phyloP scores from a whole-genome alignment of 805 yeast species.

The Candida broadrunensis region DNA sequence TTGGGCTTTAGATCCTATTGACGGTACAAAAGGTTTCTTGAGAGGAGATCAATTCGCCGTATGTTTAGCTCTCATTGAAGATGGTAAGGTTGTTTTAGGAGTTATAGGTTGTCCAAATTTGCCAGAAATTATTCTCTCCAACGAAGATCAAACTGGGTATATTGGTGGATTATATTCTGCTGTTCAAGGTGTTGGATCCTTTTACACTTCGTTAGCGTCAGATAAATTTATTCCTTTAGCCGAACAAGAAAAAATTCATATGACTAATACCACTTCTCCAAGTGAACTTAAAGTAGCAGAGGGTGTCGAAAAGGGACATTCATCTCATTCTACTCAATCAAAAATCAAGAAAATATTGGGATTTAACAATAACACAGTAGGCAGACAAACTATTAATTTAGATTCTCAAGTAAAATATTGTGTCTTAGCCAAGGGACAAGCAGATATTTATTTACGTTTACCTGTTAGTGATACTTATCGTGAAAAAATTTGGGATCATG shows the following conservation, averaged over 20 bases:
- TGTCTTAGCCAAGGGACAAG: constrained; percentile 84
- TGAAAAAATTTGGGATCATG: constrained; percentile 99
- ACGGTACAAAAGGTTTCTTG: constrained; percentile 94
- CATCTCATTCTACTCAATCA: constrained; percentile 84
- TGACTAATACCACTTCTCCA: constrained; percentile 48
- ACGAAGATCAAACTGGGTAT: constrained; percentile 28
- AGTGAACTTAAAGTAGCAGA: constrained; percentile 70
- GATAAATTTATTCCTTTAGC: constrained; percentile 31
- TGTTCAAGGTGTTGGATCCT: constrained; percentile 65
- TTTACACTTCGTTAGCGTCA: constrained; percentile 42
- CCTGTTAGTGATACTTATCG: constrained; percentile 75
- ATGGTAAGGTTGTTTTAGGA: constrained; percentile 83
- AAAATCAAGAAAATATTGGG: constrained; percentile 62
- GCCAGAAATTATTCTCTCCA: constrained; percentile 46
- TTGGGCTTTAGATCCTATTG: constrained; percentile 98
- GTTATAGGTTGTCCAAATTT: constrained; percentile 96
- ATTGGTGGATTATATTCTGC: constrained; percentile 79
- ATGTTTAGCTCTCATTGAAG: constrained; percentile 83
- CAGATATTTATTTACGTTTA: constrained; percentile 85
- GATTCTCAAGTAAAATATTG: constrained; percentile 98
- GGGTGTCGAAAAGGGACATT: constrained; percentile 94
- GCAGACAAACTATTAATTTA: constrained; percentile 65
- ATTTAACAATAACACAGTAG: constrained; percentile 47
- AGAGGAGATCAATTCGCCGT: constrained; percentile 97
- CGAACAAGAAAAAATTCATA: constrained; percentile 40